Conservation (phyloP, 169 alveolate genomes). For the Cryptosporidium meleagridis region DNA sequence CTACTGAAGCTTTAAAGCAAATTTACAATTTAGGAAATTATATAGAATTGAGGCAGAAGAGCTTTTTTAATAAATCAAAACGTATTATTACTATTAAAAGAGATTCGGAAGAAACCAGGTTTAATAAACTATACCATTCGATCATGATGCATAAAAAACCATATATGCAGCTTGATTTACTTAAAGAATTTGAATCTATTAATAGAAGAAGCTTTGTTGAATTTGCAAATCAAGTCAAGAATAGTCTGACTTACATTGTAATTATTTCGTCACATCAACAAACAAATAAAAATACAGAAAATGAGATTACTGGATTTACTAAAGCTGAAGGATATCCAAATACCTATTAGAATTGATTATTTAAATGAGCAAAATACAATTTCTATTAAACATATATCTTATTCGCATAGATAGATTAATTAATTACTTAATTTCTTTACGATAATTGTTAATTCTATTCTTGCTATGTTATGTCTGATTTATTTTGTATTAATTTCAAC, state of each 20-base stretch:
- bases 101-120: constrained; percentile 8
- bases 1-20: constrained; percentile 7
- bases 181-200: constrained; percentile 7
- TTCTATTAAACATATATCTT: too few relatives aligned
- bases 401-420: too few relatives aligned
- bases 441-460: too few relatives aligned
- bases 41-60: background rate
- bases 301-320: constrained; percentile 6
- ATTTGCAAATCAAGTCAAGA: constrained; percentile 1
- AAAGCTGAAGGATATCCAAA: constrained; percentile 45
- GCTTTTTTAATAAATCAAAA: constrained; percentile 8
- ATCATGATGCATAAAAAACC: constrained; percentile 24
- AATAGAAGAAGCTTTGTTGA: constrained; percentile 1
- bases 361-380: too few relatives aligned
- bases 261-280: constrained; percentile 25
- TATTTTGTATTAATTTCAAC: too few relatives aligned
- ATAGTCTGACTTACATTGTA: constrained; percentile 14
- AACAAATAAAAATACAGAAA: constrained; percentile 35
- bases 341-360: background rate
- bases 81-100: background rate
- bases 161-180: background rate
- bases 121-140: constrained; percentile 28
- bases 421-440: too few relatives aligned
- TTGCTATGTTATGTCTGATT: too few relatives aligned
- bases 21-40: constrained; percentile 5